Evolutionary conservation across 2,329 filamentous ascomycete genomes (phyloP).

Genomic region (Scedosporium minutisporum): DNA sequence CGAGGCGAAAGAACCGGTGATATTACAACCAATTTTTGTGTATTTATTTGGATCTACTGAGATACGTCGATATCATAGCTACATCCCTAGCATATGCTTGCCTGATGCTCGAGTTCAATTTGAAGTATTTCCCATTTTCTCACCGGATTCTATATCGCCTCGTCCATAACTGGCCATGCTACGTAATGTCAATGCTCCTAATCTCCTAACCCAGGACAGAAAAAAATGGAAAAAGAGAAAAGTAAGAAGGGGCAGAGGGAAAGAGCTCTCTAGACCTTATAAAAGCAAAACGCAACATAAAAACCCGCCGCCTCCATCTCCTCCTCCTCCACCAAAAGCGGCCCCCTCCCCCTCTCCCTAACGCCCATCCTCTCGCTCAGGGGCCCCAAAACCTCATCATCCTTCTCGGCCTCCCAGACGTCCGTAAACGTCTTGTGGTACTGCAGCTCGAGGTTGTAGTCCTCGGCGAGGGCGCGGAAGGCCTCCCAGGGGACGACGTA

Average conservation of each 20-base stretch:
- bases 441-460: slow-evolving; percentile 92
- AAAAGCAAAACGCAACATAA: slow-evolving; percentile 93
- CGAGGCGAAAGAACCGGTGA: background rate
- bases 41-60: too few species aligned
- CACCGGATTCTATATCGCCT: too few species aligned
- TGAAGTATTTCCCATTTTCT: too few species aligned
- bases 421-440: slow-evolving; percentile 88
- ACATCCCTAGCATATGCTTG: too few species aligned
- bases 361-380: slow-evolving; percentile 96
- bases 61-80: too few species aligned
- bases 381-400: slow-evolving; percentile 69
- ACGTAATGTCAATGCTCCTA: too few species aligned
- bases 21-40: too few species aligned
- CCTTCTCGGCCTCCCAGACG: slow-evolving; percentile 85
- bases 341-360: slow-evolving; percentile 57
- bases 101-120: too few species aligned
- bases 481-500: slow-evolving; percentile 98
- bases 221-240: background rate
- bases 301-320: slow-evolving; percentile 91
- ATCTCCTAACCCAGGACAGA: too few species aligned
- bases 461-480: slow-evolving; percentile 88
- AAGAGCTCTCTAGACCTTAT: slow-evolving; percentile 59
- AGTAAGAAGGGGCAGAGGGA: background rate
- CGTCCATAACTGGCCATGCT: too few species aligned
- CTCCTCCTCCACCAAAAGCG: slow-evolving; percentile 64